Conservation (phyloP, 306 rosid genomes). For the Calophaca sinica region DNA sequence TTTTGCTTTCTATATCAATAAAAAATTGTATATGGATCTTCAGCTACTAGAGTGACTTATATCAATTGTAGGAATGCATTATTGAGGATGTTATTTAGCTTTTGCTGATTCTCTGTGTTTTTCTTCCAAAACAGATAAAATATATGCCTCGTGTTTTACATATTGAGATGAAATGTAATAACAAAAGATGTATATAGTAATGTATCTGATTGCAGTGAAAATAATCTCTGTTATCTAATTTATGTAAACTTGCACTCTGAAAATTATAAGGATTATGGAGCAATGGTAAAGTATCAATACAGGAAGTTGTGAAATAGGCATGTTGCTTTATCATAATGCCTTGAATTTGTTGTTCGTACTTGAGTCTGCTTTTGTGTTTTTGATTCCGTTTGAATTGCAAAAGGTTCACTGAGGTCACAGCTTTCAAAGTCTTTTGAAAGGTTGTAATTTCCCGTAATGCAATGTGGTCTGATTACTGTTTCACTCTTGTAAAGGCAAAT, state of each 20-base stretch:
- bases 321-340: neutral
- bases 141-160: conserved; percentile 3
- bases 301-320: conserved; percentile 24
- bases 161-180: neutral
- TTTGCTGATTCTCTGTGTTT: conserved; percentile 13
- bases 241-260: neutral
- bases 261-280: conserved; percentile 31
- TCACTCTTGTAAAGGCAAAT: neutral
- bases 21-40: conserved; percentile 23
- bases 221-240: conserved; percentile 34
- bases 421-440: conserved; percentile 23
- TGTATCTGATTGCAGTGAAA: neutral
- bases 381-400: conserved; percentile 34
- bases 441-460: conserved; percentile 11
- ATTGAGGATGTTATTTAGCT: conserved; percentile 10
- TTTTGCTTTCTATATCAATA: conserved; percentile 36
- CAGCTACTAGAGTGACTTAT: neutral
- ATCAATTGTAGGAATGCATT: conserved; percentile 1
- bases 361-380: conserved; percentile 10
- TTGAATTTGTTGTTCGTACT: conserved; percentile 4
- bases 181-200: neutral
- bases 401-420: neutral
- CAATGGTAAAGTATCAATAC: no score
- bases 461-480: conserved; percentile 6
- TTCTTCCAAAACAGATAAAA: conserved; percentile 18